Percentiles rank a stretch among this genome's conserved stretches.
phyloP scores from a whole-genome alignment of 2,329 filamentous ascomycete genomes.

The Penicillium thymicola region DNA sequence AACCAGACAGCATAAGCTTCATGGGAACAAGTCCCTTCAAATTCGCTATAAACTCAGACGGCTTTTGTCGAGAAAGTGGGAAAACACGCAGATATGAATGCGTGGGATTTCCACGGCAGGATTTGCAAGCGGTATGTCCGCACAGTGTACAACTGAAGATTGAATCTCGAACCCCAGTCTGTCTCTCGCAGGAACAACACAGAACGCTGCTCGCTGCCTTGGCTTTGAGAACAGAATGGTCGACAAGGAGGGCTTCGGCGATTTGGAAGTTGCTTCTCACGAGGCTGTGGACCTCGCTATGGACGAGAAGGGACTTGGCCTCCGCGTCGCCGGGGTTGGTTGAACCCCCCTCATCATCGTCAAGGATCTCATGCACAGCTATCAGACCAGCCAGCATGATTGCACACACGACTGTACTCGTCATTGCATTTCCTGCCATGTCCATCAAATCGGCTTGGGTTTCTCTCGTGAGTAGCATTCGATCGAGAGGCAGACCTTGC shows the following conservation, averaged over 20 bases:
- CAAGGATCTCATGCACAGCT: conserved; percentile 30
- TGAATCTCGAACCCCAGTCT: conserved; percentile 34
- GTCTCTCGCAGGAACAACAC: conserved; percentile 59
- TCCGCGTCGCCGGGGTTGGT: not conserved
- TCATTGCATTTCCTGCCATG: conserved; percentile 78
- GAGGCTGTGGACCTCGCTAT: conserved; percentile 13
- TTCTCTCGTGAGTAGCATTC: conserved; percentile 63
- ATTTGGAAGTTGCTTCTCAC: conserved; percentile 14
- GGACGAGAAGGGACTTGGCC: conserved; percentile 5
- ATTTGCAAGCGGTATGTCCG: conserved; percentile 52
- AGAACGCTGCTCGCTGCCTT: conserved; percentile 38
- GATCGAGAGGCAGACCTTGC: conserved; percentile 65
- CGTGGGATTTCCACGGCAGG: conserved; percentile 54
- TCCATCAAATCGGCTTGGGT: conserved; percentile 61
- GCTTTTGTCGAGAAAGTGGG: conserved; percentile 33
- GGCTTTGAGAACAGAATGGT: conserved; percentile 19
- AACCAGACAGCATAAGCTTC: conserved; percentile 36
- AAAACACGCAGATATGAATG: conserved; percentile 43
- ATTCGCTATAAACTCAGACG: conserved; percentile 44
- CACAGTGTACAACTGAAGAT: conserved; percentile 53
- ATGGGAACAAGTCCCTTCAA: conserved; percentile 46
- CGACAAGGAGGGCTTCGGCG: not conserved
- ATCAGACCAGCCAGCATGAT: conserved; percentile 60
- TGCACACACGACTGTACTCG: conserved; percentile 65
- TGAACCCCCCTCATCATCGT: conserved; percentile 14